Percentiles rank a stretch among this genome's conserved stretches.
Evolutionary conservation across 2,329 filamentous ascomycete genomes (phyloP).

Genomic region (Apiospora rasikravindrae): DNA sequence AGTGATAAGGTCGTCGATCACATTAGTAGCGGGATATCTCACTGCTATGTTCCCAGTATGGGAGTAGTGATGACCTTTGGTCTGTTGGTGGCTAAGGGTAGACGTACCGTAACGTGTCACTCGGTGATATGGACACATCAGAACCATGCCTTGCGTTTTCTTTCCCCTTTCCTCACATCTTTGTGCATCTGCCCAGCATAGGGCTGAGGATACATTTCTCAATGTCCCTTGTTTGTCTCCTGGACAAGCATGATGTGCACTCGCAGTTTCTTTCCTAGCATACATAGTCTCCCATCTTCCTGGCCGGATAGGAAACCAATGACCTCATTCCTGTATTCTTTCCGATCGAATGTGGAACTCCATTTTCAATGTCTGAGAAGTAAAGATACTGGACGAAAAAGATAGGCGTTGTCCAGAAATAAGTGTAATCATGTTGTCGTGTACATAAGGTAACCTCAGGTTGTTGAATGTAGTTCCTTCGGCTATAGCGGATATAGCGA

Average conservation of each 20-base stretch:
- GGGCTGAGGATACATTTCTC: background rate
- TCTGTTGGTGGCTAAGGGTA: background rate
- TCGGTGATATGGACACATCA: background rate
- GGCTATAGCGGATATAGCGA: background rate
- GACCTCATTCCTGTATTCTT: background rate
- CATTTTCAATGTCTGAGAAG: background rate
- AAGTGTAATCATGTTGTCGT: no score
- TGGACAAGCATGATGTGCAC: no score
- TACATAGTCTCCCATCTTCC: background rate
- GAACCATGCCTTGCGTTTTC: background rate
- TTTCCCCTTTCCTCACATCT: background rate
- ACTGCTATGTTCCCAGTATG: background rate
- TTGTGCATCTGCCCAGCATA: background rate
- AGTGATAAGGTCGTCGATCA: background rate
- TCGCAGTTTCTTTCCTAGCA: background rate
- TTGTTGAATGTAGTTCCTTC: background rate
- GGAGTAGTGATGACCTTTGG: background rate
- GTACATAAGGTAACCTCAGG: background rate
- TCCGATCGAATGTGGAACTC: background rate
- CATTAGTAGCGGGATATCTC: background rate
- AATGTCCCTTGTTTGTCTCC: no score
- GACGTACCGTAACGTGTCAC: background rate
- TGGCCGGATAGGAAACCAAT: background rate
- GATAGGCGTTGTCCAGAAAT: background rate
- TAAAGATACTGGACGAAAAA: background rate